Base-by-base conservation (phyloP, 169 alveolate genomes). In the Plasmodium falciparum region DNA sequence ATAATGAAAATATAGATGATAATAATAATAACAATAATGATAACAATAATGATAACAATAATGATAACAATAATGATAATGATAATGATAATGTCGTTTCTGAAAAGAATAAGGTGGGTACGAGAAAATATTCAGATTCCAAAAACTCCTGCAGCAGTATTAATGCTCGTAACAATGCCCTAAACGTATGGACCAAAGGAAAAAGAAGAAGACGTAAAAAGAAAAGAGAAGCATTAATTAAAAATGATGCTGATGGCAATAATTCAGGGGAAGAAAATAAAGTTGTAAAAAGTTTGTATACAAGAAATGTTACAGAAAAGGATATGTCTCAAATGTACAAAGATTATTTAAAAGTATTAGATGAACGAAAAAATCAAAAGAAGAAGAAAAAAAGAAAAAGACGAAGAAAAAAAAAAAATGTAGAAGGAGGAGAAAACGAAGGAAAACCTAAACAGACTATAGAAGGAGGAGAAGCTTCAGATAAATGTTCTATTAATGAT, bases 261-360 rank as follows among this genome's bases (percentile, higher is more conserved):
- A 13, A 74, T 22, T 20, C 65, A 6, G 50, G 22, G 15, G 62
- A n/a, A 8, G 80, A 78, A 22, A 66, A 39, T 58, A 78, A 78
- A 22, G 67, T 47, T 47, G 26, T 13, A 20, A 78, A 66, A 52
- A 78, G 54, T 26, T 43, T 49, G 22, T 58, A 33, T 20, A 78
- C 67, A 58, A 78, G 54, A 66, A 50, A 24, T 65, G 76, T 78
- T 49, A 78, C 89, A 0, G 89, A 78, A 59, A 65, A 59, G 26
- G 89, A 78, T 58, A 65, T 78, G 71, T 78, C 89, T 8, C 65
- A 65, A 39, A n/a, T 78, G 29, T 78, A 78, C 47, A 69, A 71
- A 11, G 78, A 78, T 17, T 78, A 78, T 50, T 33, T 78, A 22
- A 65, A 58, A 7, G 45, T 78, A 8, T 56, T 78, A 47, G 67